Evolutionary conservation across 495 filamentous ascomycete genomes (phyloP).

Genomic region (Schizothecium vesticola): DNA sequence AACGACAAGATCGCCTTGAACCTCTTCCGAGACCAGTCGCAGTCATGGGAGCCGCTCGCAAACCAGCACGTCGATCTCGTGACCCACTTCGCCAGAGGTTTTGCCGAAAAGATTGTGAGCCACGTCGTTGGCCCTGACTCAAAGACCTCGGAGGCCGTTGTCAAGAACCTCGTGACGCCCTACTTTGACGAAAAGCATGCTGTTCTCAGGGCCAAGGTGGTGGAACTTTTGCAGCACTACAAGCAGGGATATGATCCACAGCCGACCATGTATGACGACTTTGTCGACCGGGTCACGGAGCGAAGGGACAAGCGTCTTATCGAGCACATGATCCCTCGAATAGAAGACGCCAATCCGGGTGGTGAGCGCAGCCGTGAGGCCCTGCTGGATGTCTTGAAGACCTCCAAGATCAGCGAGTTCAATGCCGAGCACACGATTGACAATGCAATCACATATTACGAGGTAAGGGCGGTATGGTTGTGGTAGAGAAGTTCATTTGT

Average conservation of each 20-base stretch:
- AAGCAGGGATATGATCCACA: constrained; percentile 15
- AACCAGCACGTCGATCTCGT: constrained; percentile 17
- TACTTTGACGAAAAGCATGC: constrained; percentile 31
- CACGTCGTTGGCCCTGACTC: constrained; percentile 16
- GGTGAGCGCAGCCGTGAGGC: not conserved
- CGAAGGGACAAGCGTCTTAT: not conserved
- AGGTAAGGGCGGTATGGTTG: not conserved
- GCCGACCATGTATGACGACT: constrained; percentile 9
- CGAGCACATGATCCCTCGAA: not conserved
- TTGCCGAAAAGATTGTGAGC: constrained; percentile 17
- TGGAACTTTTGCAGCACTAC: constrained; percentile 36
- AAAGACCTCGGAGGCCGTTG: constrained; percentile 19
- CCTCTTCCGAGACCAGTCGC: constrained; percentile 19
- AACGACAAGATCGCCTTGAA: constrained; percentile 14
- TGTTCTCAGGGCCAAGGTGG: constrained; percentile 30
- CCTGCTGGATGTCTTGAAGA: not conserved
- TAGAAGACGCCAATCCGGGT: not conserved
- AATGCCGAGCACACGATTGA: constrained; percentile 5
- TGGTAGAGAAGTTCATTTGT: not conserved
- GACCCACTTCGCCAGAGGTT: constrained; percentile 9
- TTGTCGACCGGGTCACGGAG: not conserved
- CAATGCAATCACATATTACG: not conserved
- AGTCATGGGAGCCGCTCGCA: constrained; percentile 20
- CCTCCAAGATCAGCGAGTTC: not conserved
- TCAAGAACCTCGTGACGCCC: constrained; percentile 28